These are phyloP conservation scores for Monosporozyma aerobia DNA, from an alignment of 805 yeast genomes.

Conservation along the genomic window DNA sequence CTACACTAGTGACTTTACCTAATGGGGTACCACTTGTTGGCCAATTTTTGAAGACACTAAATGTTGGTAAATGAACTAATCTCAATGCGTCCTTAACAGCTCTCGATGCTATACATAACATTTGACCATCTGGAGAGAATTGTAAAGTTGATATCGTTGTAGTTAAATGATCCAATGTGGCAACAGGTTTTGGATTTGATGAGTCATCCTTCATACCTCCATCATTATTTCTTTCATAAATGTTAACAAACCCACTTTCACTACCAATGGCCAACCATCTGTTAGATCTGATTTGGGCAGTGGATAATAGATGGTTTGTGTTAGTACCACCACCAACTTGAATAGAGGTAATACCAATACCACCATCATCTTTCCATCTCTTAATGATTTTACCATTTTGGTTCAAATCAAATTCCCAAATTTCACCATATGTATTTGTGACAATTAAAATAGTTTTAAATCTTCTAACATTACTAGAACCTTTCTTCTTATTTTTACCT, in stretches of 20 bases:
- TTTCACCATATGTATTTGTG: slow-evolving; percentile 71
- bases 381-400: slow-evolving; percentile 40
- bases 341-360: slow-evolving; percentile 72
- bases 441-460: slow-evolving; percentile 38
- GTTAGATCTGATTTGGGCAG: slow-evolving; percentile 29
- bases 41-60: slow-evolving; percentile 87
- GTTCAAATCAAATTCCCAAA: slow-evolving; percentile 72
- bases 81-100: slow-evolving; percentile 79
- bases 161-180: slow-evolving; percentile 66
- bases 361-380: slow-evolving; percentile 82
- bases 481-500: slow-evolving; percentile 4
- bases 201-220: slow-evolving; percentile 2
- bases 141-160: slow-evolving; percentile 66
- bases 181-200: slow-evolving; percentile 38
- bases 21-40: slow-evolving; percentile 95
- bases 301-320: slow-evolving; percentile 22
- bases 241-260: slow-evolving; percentile 78
- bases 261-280: slow-evolving; percentile 87
- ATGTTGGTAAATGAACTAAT: slow-evolving; percentile 78
- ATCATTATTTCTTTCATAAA: slow-evolving; percentile 51
- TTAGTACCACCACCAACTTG: slow-evolving; percentile 54
- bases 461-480: slow-evolving; percentile 3
- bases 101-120: slow-evolving; percentile 76
- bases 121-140: slow-evolving; percentile 83
- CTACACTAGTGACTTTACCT: slow-evolving; percentile 79